Conservation (phyloP, 352 stramenopile species). For the Aphanomyces astaci region DNA sequence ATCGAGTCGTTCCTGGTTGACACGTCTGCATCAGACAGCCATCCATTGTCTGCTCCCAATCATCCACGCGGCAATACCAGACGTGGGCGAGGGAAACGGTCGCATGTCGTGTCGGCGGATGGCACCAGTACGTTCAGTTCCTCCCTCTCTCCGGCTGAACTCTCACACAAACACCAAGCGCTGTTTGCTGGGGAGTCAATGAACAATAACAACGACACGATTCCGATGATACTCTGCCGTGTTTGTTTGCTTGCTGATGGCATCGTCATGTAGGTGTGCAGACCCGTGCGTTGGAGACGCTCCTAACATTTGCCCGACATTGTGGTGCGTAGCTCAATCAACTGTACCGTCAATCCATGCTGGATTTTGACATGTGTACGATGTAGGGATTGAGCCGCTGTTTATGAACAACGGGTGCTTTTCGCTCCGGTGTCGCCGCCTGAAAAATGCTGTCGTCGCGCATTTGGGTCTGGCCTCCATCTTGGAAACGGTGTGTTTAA, state of each 20-base stretch:
- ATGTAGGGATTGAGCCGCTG: constrained; percentile 1
- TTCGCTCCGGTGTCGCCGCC: not conserved
- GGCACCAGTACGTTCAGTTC: not conserved
- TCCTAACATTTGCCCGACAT: not conserved
- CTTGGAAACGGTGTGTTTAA: constrained; percentile 11
- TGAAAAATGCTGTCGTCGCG: constrained; percentile 12
- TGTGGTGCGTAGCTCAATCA: constrained; percentile 2
- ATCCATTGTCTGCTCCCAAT: not conserved
- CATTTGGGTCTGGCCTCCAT: not conserved
- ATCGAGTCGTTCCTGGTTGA: not conserved
- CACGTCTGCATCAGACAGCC: not conserved
- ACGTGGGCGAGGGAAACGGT: not conserved
- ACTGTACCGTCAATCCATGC: too few species aligned
- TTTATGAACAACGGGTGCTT: constrained; percentile 1
- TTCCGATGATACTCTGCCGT: too few species aligned
- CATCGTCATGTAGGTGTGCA: not conserved
- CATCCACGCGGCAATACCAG: not conserved
- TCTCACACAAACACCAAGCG: too few species aligned
- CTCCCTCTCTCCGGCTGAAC: too few species aligned
- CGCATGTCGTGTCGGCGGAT: not conserved
- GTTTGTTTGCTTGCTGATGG: not conserved
- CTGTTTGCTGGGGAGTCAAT: too few species aligned
- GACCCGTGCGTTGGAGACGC: not conserved
- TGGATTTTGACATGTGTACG: not conserved
- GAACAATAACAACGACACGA: too few species aligned